Conservation (phyloP, 225 moss, liverwort and hornwort genomes). For the Pseudoscleropodium purum region DNA sequence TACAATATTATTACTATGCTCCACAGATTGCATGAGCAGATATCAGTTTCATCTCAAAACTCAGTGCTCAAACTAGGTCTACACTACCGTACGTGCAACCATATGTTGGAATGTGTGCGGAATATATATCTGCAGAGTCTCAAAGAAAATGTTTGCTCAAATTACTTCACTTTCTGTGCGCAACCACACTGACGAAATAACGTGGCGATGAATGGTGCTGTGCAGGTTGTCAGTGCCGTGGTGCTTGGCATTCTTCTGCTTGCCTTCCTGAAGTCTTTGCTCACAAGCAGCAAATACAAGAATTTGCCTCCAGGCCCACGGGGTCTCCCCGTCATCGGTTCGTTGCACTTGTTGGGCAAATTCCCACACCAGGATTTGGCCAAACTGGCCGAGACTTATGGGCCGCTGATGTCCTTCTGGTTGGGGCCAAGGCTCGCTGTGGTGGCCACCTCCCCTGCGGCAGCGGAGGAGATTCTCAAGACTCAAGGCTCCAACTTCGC, state of each 20-base stretch:
- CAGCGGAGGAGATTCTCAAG: background rate
- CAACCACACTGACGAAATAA: too few relatives aligned
- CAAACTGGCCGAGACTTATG: background rate
- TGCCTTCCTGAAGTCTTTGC: background rate
- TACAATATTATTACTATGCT: too few relatives aligned
- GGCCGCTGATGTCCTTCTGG: background rate
- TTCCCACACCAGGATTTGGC: background rate
- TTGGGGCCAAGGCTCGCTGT: background rate
- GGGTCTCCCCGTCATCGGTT: background rate
- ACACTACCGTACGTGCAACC: too few relatives aligned
- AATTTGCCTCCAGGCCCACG: background rate
- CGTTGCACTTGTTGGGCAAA: background rate
- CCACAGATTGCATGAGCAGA: too few relatives aligned
- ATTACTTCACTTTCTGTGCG: too few relatives aligned
- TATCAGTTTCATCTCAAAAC: too few relatives aligned
- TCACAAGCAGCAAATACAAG: background rate
- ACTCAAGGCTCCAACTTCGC: background rate
- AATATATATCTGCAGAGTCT: too few relatives aligned
- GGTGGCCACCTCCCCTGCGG: background rate
- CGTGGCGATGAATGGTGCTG: too few relatives aligned
- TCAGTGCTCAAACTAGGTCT: too few relatives aligned
- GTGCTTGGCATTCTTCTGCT: background rate
- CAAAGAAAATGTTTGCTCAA: too few relatives aligned
- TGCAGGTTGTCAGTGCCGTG: too few relatives aligned
- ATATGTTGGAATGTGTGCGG: too few relatives aligned